phyloP scores from a whole-genome alignment of 2,329 filamentous ascomycete genomes.

The Xylariaceae sp. region DNA sequence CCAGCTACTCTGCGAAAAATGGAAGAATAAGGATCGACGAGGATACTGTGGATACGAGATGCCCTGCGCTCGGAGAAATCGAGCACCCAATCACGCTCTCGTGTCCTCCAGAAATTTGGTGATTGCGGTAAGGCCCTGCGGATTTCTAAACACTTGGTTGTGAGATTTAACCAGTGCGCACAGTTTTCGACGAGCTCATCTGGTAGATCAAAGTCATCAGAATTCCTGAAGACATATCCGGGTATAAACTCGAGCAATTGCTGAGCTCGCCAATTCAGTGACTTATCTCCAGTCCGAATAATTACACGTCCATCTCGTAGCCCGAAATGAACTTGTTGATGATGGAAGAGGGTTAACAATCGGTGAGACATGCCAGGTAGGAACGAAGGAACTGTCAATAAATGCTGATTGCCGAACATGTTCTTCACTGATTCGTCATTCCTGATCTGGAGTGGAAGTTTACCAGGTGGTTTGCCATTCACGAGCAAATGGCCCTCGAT shows the following conservation, averaged over 20 bases:
- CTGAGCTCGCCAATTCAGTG: background rate
- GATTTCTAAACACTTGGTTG: constrained; percentile 52
- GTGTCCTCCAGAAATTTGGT: constrained; percentile 40
- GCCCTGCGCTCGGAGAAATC: constrained; percentile 34
- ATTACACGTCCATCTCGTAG: constrained; percentile 47
- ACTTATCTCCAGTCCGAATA: constrained; percentile 45
- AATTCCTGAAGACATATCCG: constrained; percentile 34
- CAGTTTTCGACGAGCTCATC: constrained; percentile 55
- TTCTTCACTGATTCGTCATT: constrained; percentile 44
- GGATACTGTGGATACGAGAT: constrained; percentile 17
- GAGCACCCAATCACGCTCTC: constrained; percentile 43
- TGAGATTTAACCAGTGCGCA: constrained; percentile 65
- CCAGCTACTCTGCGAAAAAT: constrained; percentile 46
- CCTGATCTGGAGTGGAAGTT: too few relatives aligned
- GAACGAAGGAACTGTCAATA: constrained; percentile 58
- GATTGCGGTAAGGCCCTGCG: constrained; percentile 43
- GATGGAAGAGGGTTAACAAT: constrained; percentile 40
- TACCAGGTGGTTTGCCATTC: too few relatives aligned
- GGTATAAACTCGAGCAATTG: constrained; percentile 45
- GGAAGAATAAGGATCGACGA: constrained; percentile 57
- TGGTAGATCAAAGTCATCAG: constrained; percentile 54
- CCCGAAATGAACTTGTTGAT: constrained; percentile 61
- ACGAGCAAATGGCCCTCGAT: too few relatives aligned
- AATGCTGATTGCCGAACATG: constrained; percentile 59
- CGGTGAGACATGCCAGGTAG: constrained; percentile 59